Evolutionary conservation across 495 filamentous ascomycete species (phyloP), one percentile per base, ranked within the genome.

Genomic region (Penicillium coffeae): DNA sequence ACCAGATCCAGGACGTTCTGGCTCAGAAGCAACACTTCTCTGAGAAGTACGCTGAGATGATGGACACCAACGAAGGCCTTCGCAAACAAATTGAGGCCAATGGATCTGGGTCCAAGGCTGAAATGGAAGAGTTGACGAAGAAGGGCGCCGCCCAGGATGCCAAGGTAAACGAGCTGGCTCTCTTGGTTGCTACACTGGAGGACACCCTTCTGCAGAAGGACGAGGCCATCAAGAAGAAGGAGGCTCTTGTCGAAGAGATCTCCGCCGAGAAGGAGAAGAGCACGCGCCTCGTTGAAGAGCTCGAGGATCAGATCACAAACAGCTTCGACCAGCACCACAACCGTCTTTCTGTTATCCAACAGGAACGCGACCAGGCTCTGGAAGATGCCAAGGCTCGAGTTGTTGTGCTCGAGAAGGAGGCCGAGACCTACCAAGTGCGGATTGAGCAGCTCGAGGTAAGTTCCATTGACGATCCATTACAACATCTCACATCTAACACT

Each of bases 311-410:
- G 58, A 81, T 99, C n/a, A 86, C 88, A 51, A 89, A 76, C 62
- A 96, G 89, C 68, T 98, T 87, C 63, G 93, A 98, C 48, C 89
- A 95, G 60, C 89, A 92, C 54, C 87, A 95, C 63, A 92, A 89
- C 65, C 88, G 92, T 56, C 68, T 89, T 10, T 86, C 87, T 61
- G 61, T 80, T 74, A 72, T 90, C 68, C 60, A 85, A 65, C 52
- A 74, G 27, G 78, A 80, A 52, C 73, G 75, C 52, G 65, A 72
- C 32, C 73, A 77, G 42, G 72, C 66, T 10, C 54, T 77, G 27
- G 71, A 71, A 40, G 73, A 80, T 8, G 71, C 72, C 19, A 76
- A 74, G 47, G 66, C 62, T 8, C 68, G 68, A 47, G 68, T 76
- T 37, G 56, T 60, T 9, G 59, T 56, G 21, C 69, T 77, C 19